Evolutionary conservation across 2,329 filamentous ascomycete species (phyloP).

Genomic region (Sphaerulina musiva): DNA sequence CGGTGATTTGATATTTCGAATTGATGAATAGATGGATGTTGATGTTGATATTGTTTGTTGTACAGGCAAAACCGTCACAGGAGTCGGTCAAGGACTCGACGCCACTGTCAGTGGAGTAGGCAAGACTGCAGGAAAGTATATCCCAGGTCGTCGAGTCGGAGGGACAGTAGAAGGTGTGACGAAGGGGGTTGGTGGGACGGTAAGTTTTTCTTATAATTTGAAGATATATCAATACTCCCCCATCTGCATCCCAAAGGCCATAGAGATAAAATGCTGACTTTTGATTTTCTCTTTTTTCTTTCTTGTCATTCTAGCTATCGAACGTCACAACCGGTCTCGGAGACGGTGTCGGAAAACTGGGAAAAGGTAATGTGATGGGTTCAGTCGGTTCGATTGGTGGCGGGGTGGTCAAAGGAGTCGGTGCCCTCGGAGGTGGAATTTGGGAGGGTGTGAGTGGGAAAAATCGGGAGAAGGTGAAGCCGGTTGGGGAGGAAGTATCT

Average conservation of each 20-base stretch:
- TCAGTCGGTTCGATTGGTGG: constrained; percentile 38
- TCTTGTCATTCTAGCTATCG: constrained; percentile 19
- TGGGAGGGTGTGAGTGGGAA: constrained; percentile 31
- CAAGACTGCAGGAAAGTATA: constrained; percentile 33
- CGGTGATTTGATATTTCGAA: background rate
- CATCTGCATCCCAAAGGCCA: too few species aligned
- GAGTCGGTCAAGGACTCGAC: constrained; percentile 27
- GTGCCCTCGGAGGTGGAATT: constrained; percentile 27
- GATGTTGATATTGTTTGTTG: background rate
- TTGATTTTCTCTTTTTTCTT: background rate
- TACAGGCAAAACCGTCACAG: constrained; percentile 15
- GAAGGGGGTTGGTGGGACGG: constrained; percentile 39
- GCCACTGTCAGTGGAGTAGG: constrained; percentile 26
- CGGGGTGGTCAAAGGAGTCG: constrained; percentile 33
- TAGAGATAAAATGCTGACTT: background rate
- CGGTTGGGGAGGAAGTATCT: constrained; percentile 5
- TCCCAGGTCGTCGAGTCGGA: constrained; percentile 34
- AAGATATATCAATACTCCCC: too few species aligned
- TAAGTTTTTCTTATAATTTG: background rate
- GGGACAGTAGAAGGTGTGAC: constrained; percentile 40
- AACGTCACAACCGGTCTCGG: constrained; percentile 37
- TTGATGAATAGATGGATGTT: background rate
- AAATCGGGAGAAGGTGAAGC: constrained; percentile 21
- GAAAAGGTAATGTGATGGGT: constrained; percentile 41
- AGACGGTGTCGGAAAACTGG: constrained; percentile 41